Conservation (phyloP, 2,329 filamentous ascomycete species). For the Curvularia sp. region DNA sequence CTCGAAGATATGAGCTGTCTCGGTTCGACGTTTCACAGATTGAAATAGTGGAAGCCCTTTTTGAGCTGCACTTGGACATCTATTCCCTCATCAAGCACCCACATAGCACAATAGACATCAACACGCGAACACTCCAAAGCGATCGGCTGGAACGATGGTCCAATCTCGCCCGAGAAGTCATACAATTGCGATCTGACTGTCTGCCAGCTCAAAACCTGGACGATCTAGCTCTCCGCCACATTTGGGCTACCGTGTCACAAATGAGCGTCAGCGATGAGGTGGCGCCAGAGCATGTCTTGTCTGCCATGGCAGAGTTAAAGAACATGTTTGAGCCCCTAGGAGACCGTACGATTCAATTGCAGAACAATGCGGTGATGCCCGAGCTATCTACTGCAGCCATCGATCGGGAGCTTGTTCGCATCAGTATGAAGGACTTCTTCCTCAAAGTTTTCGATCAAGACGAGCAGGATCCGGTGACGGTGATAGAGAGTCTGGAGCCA, state of each 20-base stretch:
- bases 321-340: conserved; percentile 57
- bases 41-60: conserved; percentile 66
- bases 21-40: conserved; percentile 50
- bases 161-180: conserved; percentile 61
- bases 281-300: conserved; percentile 65
- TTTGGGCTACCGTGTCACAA: conserved; percentile 71
- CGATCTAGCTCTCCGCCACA: conserved; percentile 64
- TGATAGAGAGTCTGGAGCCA: conserved; percentile 92
- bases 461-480: conserved; percentile 76
- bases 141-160: conserved; percentile 69
- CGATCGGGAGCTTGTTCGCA: conserved; percentile 87
- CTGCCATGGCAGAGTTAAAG: conserved; percentile 69
- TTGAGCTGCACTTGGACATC: conserved; percentile 72
- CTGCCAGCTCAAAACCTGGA: conserved; percentile 36
- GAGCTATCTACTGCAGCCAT: conserved; percentile 83
- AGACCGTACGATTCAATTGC: conserved; percentile 65
- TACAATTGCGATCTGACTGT: conserved; percentile 51
- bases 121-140: conserved; percentile 61
- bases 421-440: conserved; percentile 98
- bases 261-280: conserved; percentile 64
- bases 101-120: conserved; percentile 61
- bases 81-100: conserved; percentile 69
- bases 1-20: conserved; percentile 29
- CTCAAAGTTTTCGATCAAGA: conserved; percentile 86
- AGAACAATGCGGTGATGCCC: conserved; percentile 88